Evolutionary conservation across 768 basidiomycete genomes (phyloP).

Genomic region (Sarcodon sp.): DNA sequence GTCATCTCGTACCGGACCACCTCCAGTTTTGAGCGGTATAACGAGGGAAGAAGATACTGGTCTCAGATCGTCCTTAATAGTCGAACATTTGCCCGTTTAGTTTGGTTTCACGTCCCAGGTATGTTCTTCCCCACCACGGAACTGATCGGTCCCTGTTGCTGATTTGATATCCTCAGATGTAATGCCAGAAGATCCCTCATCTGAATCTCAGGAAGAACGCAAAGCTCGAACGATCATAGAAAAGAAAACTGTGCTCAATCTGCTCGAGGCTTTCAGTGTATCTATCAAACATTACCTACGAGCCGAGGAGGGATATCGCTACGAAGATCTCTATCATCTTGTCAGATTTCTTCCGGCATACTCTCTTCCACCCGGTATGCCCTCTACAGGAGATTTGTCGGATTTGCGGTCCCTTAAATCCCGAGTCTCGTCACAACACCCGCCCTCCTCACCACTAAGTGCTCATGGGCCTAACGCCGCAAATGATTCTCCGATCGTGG

Average conservation of each 20-base stretch:
- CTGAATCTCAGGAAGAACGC: conserved; percentile 17
- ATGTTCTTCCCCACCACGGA: conserved; percentile 7
- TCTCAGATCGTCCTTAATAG: conserved; percentile 46
- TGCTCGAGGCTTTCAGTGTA: conserved; percentile 52
- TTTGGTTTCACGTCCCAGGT: conserved; percentile 63
- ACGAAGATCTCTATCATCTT: conserved; percentile 47
- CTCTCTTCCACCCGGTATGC: conserved; percentile 38
- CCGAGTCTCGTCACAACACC: conserved; percentile 1
- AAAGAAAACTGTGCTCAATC: conserved; percentile 57
- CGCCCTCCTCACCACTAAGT: neutral
- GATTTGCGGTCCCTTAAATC: too few species aligned
- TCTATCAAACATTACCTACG: conserved; percentile 61
- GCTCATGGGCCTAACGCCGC: too few species aligned
- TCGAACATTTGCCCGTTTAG: conserved; percentile 44
- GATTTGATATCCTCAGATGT: conserved; percentile 9
- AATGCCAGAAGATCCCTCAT: conserved; percentile 10
- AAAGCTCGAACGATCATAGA: conserved; percentile 42
- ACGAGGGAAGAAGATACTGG: conserved; percentile 60
- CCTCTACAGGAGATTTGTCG: conserved; percentile 20
- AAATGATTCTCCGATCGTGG: too few species aligned
- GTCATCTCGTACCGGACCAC: conserved; percentile 63
- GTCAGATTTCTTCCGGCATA: conserved; percentile 66
- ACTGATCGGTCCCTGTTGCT: neutral
- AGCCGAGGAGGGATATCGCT: conserved; percentile 30
- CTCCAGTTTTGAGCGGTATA: conserved; percentile 65